Percentiles rank a stretch among this genome's conserved stretches.
These are phyloP conservation scores for Sordaria brevicollis DNA, from an alignment of 495 filamentous ascomycete species.

Conservation along the genomic window DNA sequence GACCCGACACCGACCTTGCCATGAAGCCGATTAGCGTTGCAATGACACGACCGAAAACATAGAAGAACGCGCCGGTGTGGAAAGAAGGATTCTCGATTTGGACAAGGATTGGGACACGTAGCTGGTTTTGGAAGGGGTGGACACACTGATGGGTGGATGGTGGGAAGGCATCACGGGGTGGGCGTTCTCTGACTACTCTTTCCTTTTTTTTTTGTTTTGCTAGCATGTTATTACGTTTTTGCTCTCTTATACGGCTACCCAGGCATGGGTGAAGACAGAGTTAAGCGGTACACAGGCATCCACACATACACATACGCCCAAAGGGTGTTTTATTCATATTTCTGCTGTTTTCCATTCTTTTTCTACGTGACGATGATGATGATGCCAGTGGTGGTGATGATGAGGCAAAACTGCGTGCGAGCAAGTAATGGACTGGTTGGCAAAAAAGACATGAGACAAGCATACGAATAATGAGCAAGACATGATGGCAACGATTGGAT, in stretches of 20 bases:
- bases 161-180: not conserved
- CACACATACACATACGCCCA: not conserved
- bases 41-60: not conserved
- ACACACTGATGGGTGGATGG: not conserved
- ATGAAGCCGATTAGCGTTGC: not conserved
- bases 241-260: not conserved
- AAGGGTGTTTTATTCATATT: not conserved
- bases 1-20: not conserved
- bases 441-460: not conserved
- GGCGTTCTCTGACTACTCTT: not conserved
- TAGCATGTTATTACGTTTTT: not conserved
- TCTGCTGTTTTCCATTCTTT: not conserved
- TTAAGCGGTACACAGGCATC: not conserved
- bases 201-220: not conserved
- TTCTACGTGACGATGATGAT: not conserved
- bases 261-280: not conserved
- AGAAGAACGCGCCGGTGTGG: not conserved
- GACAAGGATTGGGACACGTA: not conserved
- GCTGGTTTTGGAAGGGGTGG: not conserved
- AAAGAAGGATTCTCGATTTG: not conserved
- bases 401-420: not conserved
- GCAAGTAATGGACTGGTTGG: not conserved
- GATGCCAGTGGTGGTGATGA: not conserved
- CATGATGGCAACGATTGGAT: not conserved
- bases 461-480: not conserved